Percentiles rank a stretch among this genome's conserved stretches.
Conservation (phyloP, 768 basidiomycete genomes). For the Cubamyces lactineus region DNA sequence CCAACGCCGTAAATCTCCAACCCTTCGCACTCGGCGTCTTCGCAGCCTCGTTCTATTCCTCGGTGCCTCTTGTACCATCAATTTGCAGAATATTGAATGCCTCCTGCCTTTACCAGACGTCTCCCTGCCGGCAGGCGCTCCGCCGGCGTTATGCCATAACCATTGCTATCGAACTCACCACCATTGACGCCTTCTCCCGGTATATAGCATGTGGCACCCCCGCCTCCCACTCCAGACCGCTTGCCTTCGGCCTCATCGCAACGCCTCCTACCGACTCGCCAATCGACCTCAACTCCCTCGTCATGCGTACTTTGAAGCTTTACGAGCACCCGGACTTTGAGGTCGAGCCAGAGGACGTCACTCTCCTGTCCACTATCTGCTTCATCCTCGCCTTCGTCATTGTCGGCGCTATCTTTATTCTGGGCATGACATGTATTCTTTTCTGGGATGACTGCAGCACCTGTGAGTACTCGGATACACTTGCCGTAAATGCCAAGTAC, state of each 20-base stretch:
- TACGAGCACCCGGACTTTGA: constrained; percentile 31
- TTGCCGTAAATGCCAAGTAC: neutral
- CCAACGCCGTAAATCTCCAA: constrained; percentile 1
- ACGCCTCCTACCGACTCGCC: neutral
- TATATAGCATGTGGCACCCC: constrained; percentile 7
- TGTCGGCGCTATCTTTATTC: constrained; percentile 29
- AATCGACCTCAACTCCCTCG: neutral
- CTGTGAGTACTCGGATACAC: constrained; percentile 18
- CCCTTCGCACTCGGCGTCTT: neutral
- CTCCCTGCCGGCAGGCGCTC: neutral
- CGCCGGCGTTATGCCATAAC: neutral
- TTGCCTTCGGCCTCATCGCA: neutral
- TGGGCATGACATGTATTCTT: constrained; percentile 27
- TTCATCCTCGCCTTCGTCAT: constrained; percentile 30
- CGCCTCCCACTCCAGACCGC: neutral
- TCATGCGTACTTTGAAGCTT: constrained; percentile 26
- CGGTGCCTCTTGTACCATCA: neutral
- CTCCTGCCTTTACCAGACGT: too few relatives aligned
- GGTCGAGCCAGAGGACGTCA: constrained; percentile 26
- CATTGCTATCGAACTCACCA: neutral
- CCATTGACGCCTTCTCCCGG: neutral
- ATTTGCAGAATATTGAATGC: too few relatives aligned
- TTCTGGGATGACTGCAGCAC: constrained; percentile 30
- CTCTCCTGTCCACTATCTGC: constrained; percentile 33
- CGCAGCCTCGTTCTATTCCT: constrained; percentile 7